Evolutionary conservation across 306 rosid genomes (phyloP), one percentile per base, ranked within the genome.

Genomic region (Corylus heterophylla): DNA sequence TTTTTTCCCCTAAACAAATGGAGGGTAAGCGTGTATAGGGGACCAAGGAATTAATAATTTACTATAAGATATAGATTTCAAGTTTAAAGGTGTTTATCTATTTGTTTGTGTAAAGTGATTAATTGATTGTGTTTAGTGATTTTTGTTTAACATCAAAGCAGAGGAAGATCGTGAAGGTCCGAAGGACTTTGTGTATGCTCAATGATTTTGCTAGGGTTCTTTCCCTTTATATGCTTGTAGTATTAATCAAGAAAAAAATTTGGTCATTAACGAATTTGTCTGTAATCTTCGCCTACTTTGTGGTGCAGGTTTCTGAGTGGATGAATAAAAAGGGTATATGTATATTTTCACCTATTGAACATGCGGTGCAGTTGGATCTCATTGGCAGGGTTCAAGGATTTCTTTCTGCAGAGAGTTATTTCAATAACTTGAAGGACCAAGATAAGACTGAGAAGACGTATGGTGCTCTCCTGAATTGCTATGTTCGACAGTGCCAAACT

Each of bases 381-480:
- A 84, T 89, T 18, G 96, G 97, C 51, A 90, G 80, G 80, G 97
- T 94, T 71, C 87, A 78, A 0, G 97, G 97, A 44, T 78, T 69
- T 74, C 75, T 29, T 79, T 67, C 83, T 8, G 94, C 96, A 0
- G 98, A 95, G 82, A 86, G 42, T 76, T 91, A 91, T 74, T 94
- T 94, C 51, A 27, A 55, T 68, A 75, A 77, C 71, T 85, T 95
- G 84, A 90, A 81, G 81, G 89, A 87, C 3, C 78, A 78, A 54
- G 86, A 92, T 37, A 87, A 86, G 86, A 91, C 82, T 51, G 62
- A 52, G 8, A 87, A 85, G 85, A 92, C 98, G 4, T 85, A 91
- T 12, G 97, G 97, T 48, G 97, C 97, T 80, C 92, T 92, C 20
- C 82, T 95, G 83, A 87, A 91, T 86, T 92, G 98, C 87, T 95